Conservation (phyloP, 78 protist genomes). For the Dictyostelium purpureum region DNA sequence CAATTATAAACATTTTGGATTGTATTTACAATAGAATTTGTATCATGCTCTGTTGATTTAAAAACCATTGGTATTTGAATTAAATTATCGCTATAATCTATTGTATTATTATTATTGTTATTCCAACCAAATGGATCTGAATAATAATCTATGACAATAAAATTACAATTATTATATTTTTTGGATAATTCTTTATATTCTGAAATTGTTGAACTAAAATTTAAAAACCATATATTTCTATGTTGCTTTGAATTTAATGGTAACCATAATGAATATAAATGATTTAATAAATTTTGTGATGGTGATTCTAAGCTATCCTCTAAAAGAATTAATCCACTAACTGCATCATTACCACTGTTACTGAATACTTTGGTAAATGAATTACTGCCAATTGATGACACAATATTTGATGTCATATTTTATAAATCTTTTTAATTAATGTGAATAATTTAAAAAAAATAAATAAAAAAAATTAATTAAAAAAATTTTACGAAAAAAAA, state of each 20-base stretch:
- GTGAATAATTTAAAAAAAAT: not conserved
- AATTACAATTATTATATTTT: conserved; percentile 61
- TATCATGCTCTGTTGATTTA: conserved; percentile 15
- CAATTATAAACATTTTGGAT: conserved; percentile 10
- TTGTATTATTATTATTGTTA: not conserved
- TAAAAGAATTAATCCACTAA: conserved; percentile 49
- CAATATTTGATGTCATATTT: not conserved
- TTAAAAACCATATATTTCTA: conserved; percentile 61
- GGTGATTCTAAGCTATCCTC: conserved; percentile 71
- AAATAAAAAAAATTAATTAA: no score
- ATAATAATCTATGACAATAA: conserved; percentile 69
- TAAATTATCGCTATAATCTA: not conserved
- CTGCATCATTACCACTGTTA: conserved; percentile 2
- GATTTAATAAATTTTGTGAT: conserved; percentile 34
- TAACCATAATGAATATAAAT: conserved; percentile 46
- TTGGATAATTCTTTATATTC: conserved; percentile 47
- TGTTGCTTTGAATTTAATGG: not conserved
- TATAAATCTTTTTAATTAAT: not conserved
- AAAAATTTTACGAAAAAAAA: not conserved
- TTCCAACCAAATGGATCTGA: conserved; percentile 77
- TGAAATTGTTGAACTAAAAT: conserved; percentile 12
- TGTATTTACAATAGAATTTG: conserved; percentile 11
- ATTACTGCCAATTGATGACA: conserved; percentile 16
- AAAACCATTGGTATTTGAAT: conserved; percentile 32
- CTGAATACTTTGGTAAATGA: conserved; percentile 22